These are phyloP conservation scores for Acacia acuminata DNA, from an alignment of 306 rosid species.

Conservation along the genomic window DNA sequence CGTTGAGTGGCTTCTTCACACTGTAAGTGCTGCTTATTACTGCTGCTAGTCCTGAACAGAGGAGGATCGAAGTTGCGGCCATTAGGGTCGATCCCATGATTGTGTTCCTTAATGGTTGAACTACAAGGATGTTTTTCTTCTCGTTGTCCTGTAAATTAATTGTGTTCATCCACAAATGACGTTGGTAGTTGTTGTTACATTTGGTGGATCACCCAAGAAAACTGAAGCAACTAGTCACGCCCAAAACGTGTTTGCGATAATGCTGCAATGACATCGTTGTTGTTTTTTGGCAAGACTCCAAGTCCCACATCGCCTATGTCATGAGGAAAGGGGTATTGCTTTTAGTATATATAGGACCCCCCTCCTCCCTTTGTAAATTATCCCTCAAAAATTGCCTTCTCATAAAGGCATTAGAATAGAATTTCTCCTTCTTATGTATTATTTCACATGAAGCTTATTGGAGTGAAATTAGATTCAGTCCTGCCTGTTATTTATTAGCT, in stretches of 20 bases:
- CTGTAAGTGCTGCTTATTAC: constrained; percentile 95
- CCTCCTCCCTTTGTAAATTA: no score
- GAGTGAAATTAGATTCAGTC: no score
- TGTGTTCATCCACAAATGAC: not conserved
- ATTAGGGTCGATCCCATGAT: constrained; percentile 92
- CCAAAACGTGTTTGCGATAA: not conserved
- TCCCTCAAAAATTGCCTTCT: no score
- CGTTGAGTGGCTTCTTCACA: constrained; percentile 80
- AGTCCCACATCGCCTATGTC: no score
- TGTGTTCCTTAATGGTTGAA: constrained; percentile 82
- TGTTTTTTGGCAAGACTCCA: no score
- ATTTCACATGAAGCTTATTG: no score
- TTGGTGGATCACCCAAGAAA: not conserved
- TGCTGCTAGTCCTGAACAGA: constrained; percentile 85
- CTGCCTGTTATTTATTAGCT: no score
- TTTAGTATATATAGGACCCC: no score
- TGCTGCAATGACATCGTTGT: not conserved
- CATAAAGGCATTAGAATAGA: no score
- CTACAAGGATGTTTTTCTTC: constrained; percentile 88
- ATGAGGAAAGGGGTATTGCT: no score
- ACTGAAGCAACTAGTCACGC: not conserved
- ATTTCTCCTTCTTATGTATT: no score
- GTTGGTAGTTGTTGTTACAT: not conserved
- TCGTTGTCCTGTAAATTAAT: constrained; percentile 70
- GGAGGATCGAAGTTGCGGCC: constrained; percentile 90